Base-by-base conservation (phyloP, 1,284 basidiomycete species). In the Heliocybe sulcata region DNA sequence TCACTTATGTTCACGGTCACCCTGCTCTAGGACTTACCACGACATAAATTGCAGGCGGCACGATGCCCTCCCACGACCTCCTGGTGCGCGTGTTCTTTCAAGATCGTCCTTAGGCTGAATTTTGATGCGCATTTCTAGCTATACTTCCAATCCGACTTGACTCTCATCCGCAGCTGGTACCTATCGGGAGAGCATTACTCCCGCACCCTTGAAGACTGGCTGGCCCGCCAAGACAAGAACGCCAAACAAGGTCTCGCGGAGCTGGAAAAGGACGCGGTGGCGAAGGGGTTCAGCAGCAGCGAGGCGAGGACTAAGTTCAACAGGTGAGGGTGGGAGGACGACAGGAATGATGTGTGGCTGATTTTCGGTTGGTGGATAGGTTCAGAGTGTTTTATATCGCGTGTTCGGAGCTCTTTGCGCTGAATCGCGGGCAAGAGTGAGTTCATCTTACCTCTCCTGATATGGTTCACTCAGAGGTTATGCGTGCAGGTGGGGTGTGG, bases 371-470 rank as follows among this genome's bases (percentile, higher is more conserved):
- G 20, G 20, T 45, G 20, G 35, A 25, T 56, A 80, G 83, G 56
- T 88, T 87, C 67, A 71, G 85, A 20, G 82, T 89, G 31, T 90
- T 90, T 67, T 90, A 87, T 64, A 77, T 90, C 64, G 85, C 87
- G 14, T 87, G 85, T 59, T 83, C 85, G 3, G 88, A 90, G 64
- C 75, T 90, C 58, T 92, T 91, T 65, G 82, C 73, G 4, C 72
- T 85, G 66, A 77, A 88, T 60, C 66, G 67, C 3, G 87, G 88
- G 1, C 77, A 90, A 66, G 80, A 84, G 81, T 83, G 61, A 63
- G 80, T 3, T 35, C 35, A 45, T 53, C 9, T n/a, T 31, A 54
- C 42, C 45, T 35, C 45, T 10, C 51, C 2, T 12, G 48, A 14
- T 16, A n/a, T 14, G 25, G 8, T 8, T 4, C 29, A 25, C 10